Evolutionary conservation across 108 stramenopile species (phyloP).

Genomic region (Aurantiochytrium sp.): DNA sequence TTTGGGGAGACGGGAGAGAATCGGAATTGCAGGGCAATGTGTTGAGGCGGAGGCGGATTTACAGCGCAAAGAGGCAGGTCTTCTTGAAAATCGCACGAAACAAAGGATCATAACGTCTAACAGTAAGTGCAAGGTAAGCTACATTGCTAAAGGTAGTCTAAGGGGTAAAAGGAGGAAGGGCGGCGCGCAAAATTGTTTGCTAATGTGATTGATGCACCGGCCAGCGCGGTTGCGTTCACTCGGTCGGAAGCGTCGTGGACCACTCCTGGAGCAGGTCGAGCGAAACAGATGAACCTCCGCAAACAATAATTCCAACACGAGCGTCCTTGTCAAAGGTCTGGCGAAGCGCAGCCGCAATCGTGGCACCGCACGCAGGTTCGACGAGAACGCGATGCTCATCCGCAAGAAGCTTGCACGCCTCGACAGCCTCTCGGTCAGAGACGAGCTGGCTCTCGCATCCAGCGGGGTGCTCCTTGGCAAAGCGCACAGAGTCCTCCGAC

Average conservation of each 20-base stretch:
- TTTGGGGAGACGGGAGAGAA: no score
- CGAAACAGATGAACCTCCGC: not conserved
- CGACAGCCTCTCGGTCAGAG: slow-evolving; percentile 69
- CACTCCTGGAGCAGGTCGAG: not conserved
- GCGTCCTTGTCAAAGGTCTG: not conserved
- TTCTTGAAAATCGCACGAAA: no score
- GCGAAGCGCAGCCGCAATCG: slow-evolving; percentile 45
- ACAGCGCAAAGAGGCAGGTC: no score
- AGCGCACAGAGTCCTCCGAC: slow-evolving; percentile 54
- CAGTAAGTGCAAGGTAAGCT: no score
- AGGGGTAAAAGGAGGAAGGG: no score
- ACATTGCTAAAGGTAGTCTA: no score
- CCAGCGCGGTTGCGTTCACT: no score
- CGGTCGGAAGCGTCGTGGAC: not conserved
- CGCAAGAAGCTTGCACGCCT: slow-evolving; percentile 65
- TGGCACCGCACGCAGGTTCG: slow-evolving; percentile 84
- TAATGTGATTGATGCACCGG: no score
- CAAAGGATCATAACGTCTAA: no score
- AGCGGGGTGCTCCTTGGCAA: slow-evolving; percentile 44
- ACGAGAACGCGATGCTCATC: slow-evolving; percentile 72
- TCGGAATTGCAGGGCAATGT: no score
- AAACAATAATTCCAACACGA: not conserved
- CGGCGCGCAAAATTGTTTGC: no score
- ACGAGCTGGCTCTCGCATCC: slow-evolving; percentile 38
- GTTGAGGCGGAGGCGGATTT: no score